Percentiles rank a stretch among this genome's conserved stretches.
Evolutionary conservation across 352 stramenopile species (phyloP).

Genomic region (Pythium periplocum): DNA sequence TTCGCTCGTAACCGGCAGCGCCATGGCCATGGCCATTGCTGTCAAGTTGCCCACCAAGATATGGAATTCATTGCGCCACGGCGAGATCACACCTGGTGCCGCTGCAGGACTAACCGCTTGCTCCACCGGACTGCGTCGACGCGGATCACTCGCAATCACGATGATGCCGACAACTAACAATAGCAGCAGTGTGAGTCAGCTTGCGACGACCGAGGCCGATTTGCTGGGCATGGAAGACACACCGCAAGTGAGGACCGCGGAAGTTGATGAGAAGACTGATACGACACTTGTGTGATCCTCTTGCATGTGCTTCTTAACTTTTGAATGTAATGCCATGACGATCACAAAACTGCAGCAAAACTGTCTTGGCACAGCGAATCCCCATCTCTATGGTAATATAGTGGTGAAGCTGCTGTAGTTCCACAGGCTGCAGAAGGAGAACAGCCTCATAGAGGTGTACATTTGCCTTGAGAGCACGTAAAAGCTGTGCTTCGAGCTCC

Average conservation of each 20-base stretch:
- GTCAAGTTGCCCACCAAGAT: conserved; percentile 18
- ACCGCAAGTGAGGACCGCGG: too few species aligned
- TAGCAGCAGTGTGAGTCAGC: background rate
- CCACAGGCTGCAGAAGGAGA: conserved; percentile 18
- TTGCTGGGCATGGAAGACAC: background rate
- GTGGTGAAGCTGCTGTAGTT: conserved; percentile 8
- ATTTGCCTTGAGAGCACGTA: conserved; percentile 18
- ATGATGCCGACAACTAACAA: too few species aligned
- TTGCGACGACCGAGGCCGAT: conserved; percentile 6
- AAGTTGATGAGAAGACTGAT: too few species aligned
- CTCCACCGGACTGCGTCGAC: too few species aligned
- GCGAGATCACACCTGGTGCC: too few species aligned
- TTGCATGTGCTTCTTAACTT: background rate
- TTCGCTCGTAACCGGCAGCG: background rate
- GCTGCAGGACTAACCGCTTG: too few species aligned
- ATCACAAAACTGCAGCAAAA: conserved; percentile 17
- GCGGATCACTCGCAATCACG: too few species aligned
- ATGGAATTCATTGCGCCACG: conserved; percentile 6
- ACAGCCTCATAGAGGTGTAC: conserved; percentile 15
- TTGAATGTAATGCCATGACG: conserved; percentile 23
- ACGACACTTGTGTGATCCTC: too few species aligned
- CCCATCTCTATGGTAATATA: conserved; percentile 12
- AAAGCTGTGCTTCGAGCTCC: conserved; percentile 10
- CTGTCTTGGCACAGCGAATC: conserved; percentile 16
- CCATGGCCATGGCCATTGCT: conserved; percentile 16